A percentile compares a stretch with the other conserved stretches of the same genome.
These are phyloP conservation scores for Purshia tridentata DNA, from an alignment of 306 rosid species.

Conservation along the genomic window DNA sequence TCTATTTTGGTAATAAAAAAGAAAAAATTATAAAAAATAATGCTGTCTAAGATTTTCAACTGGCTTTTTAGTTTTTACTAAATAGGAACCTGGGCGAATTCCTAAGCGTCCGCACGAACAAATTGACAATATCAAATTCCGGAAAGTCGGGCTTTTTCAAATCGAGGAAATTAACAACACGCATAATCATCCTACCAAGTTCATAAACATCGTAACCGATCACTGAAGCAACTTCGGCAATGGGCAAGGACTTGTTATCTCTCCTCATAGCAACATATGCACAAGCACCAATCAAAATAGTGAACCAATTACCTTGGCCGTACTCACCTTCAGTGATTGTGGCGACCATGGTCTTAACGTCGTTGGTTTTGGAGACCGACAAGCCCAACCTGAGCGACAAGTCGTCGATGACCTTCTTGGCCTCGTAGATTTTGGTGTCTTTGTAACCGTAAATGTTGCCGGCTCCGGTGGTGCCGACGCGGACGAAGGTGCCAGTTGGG, in stretches of 20 bases:
- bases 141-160: constrained; percentile 50
- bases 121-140: constrained; percentile 52
- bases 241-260: constrained; percentile 45
- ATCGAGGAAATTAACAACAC: constrained; percentile 49
- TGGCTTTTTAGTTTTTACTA: no score
- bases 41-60: no score
- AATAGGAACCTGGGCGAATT: constrained; percentile 34
- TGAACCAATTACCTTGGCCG: constrained; percentile 69
- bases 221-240: constrained; percentile 50
- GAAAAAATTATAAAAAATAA: no score
- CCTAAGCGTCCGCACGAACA: constrained; percentile 47
- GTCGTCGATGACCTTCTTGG: constrained; percentile 43
- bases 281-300: constrained; percentile 63
- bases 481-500: constrained; percentile 54
- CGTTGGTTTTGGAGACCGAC: constrained; percentile 22
- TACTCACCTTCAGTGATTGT: constrained; percentile 59
- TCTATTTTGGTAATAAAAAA: no score
- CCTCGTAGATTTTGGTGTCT: constrained; percentile 46
- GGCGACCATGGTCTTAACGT: constrained; percentile 45
- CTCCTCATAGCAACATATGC: constrained; percentile 62
- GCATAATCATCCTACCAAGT: constrained; percentile 59
- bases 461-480: constrained; percentile 17
- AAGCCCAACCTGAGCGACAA: constrained; percentile 45
- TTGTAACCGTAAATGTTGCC: constrained; percentile 43
- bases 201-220: constrained; percentile 54